Percentiles rank a stretch among this genome's conserved stretches.
phyloP scores from a whole-genome alignment of 1,284 basidiomycete species.

The Mrakiaceae sp. region DNA sequence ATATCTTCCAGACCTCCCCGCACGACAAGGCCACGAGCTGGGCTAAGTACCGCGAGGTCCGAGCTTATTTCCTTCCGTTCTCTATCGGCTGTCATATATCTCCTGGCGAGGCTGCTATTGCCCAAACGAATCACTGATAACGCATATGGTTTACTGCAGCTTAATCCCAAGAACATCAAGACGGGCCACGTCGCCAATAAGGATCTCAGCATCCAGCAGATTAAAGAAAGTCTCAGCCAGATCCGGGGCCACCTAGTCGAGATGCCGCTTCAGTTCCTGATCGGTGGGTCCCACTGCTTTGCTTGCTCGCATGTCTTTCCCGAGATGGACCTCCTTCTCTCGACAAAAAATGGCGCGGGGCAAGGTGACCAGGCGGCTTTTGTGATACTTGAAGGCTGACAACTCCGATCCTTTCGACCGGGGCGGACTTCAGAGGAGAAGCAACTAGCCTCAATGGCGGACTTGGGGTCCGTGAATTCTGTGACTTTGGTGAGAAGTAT shows the following conservation, averaged over 20 bases:
- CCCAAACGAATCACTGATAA: too few species aligned
- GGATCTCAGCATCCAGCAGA: conserved; percentile 48
- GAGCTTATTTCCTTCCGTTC: too few species aligned
- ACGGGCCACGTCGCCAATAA: conserved; percentile 53
- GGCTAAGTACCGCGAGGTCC: conserved; percentile 49
- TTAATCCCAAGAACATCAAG: too few species aligned
- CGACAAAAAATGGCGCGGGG: too few species aligned
- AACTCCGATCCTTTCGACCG: too few species aligned
- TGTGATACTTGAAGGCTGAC: too few species aligned
- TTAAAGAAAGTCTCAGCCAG: conserved; percentile 60
- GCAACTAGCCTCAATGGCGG: not conserved
- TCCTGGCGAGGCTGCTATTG: too few species aligned
- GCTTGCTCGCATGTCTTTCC: not conserved
- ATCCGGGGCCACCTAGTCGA: conserved; percentile 44
- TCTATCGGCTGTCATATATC: too few species aligned
- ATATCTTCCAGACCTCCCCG: conserved; percentile 65
- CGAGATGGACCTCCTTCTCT: too few species aligned
- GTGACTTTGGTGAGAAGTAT: not conserved
- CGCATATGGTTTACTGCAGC: too few species aligned
- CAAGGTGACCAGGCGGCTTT: too few species aligned
- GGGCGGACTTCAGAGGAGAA: not conserved
- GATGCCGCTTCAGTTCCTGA: conserved; percentile 27
- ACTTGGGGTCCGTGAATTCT: not conserved
- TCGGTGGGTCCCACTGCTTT: not conserved
- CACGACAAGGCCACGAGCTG: conserved; percentile 65